These are phyloP conservation scores for Auriscalpium microsporum DNA, from an alignment of 768 basidiomycete species.

Conservation along the genomic window DNA sequence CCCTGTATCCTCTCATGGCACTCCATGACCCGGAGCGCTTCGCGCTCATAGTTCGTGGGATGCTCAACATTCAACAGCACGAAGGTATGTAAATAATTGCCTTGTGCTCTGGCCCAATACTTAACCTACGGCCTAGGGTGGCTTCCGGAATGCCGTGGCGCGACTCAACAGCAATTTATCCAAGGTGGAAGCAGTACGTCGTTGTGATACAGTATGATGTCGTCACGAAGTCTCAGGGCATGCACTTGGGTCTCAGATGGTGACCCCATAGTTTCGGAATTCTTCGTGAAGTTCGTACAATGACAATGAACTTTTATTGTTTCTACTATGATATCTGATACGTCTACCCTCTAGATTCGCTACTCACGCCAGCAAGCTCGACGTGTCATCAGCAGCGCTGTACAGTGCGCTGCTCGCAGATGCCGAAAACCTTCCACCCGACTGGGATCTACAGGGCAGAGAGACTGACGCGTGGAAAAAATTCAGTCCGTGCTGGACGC, in stretches of 20 bases:
- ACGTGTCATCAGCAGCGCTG: constrained; percentile 40
- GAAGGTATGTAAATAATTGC: constrained; percentile 56
- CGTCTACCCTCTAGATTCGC: constrained; percentile 32
- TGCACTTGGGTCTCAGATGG: constrained; percentile 32
- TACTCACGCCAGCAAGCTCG: constrained; percentile 37
- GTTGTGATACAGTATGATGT: not conserved
- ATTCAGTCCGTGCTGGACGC: constrained; percentile 28
- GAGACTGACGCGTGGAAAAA: constrained; percentile 51
- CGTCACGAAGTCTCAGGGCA: too few relatives aligned
- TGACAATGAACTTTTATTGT: not conserved
- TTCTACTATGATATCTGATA: not conserved
- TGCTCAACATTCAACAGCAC: constrained; percentile 60
- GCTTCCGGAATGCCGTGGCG: constrained; percentile 58
- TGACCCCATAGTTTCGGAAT: constrained; percentile 57
- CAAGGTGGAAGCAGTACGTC: constrained; percentile 52
- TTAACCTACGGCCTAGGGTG: constrained; percentile 34
- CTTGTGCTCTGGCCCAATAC: not conserved
- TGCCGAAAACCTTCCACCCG: constrained; percentile 46
- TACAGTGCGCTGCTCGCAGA: constrained; percentile 53
- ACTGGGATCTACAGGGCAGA: constrained; percentile 58
- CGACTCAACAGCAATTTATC: constrained; percentile 42
- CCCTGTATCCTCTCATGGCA: constrained; percentile 53
- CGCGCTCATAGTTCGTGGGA: constrained; percentile 50
- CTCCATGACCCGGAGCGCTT: constrained; percentile 55
- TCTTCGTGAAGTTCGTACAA: constrained; percentile 47